These are phyloP conservation scores for Coniella vitis DNA, from an alignment of 2,329 filamentous ascomycete species.

Conservation along the genomic window DNA sequence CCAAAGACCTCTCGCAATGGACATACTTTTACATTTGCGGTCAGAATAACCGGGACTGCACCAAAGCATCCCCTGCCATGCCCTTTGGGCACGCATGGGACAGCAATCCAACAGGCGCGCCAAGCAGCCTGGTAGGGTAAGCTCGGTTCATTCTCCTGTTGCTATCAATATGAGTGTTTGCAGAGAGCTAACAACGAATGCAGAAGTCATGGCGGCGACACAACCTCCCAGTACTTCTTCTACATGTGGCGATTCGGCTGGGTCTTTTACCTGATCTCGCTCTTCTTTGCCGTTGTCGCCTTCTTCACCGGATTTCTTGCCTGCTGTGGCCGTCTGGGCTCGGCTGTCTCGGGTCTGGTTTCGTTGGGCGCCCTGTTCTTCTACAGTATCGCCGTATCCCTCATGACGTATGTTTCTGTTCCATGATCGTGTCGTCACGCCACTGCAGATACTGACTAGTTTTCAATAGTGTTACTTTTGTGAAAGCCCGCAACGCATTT, in stretches of 20 bases:
- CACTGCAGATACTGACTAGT: background rate
- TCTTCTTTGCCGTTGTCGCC: slow-evolving; percentile 68
- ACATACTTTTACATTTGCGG: slow-evolving; percentile 84
- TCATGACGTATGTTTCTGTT: slow-evolving; percentile 63
- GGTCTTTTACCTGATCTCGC: slow-evolving; percentile 78
- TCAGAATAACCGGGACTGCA: slow-evolving; percentile 57
- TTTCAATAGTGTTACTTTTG: slow-evolving; percentile 47
- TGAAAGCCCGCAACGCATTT: slow-evolving; percentile 64
- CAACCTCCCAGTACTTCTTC: slow-evolving; percentile 59
- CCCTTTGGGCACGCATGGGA: slow-evolving; percentile 68
- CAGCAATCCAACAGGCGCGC: slow-evolving; percentile 36
- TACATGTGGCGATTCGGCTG: slow-evolving; percentile 89
- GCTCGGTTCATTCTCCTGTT: background rate
- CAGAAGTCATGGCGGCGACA: slow-evolving; percentile 39
- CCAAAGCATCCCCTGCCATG: slow-evolving; percentile 52
- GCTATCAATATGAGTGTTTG: background rate
- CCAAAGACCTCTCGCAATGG: slow-evolving; percentile 69
- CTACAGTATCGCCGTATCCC: slow-evolving; percentile 56
- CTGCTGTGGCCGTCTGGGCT: slow-evolving; percentile 63
- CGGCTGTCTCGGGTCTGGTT: slow-evolving; percentile 56
- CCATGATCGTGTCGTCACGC: slow-evolving; percentile 7
- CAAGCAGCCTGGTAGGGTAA: slow-evolving; percentile 40
- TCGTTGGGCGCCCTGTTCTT: slow-evolving; percentile 59
- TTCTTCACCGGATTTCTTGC: slow-evolving; percentile 64
- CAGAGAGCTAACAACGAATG: background rate